Conservation (phyloP, 139 green algal genomes). For the Penium margaritaceum region DNA sequence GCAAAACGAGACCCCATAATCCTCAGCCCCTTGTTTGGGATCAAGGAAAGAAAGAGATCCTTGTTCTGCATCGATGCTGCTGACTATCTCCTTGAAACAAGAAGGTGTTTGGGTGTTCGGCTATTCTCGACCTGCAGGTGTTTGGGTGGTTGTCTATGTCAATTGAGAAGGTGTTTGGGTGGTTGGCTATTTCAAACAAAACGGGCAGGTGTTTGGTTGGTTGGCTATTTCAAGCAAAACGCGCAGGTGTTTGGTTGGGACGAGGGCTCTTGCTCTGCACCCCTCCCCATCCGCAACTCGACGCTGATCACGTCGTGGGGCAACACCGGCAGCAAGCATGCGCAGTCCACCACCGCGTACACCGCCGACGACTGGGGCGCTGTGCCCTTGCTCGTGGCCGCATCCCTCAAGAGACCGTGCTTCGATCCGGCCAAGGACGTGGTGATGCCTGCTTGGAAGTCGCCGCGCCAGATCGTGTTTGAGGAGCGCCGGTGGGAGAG, state of each 20-base stretch:
- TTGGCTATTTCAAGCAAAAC: too few species aligned
- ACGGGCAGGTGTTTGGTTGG: too few species aligned
- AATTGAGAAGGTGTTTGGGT: too few species aligned
- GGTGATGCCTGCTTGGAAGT: constrained; percentile 14
- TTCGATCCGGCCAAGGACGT: constrained; percentile 5
- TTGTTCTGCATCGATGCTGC: too few species aligned
- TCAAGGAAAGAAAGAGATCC: too few species aligned
- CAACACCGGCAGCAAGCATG: constrained; percentile 13
- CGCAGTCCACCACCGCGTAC: constrained; percentile 8
- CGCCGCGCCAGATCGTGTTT: background rate
- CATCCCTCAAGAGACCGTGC: background rate
- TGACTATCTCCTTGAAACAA: too few species aligned
- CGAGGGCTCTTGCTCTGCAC: constrained; percentile 14
- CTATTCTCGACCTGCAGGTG: too few species aligned
- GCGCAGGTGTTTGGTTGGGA: constrained; percentile 11
- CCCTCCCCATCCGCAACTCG: background rate
- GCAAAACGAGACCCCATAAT: too few species aligned
- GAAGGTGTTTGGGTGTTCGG: too few species aligned
- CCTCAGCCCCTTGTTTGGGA: too few species aligned
- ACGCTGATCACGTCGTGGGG: constrained; percentile 7
- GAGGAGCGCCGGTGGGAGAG: background rate
- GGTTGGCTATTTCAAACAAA: too few species aligned
- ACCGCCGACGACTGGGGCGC: background rate
- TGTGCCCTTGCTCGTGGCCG: background rate
- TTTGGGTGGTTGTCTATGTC: too few species aligned